phyloP scores from a whole-genome alignment of 768 basidiomycete species.

The Chalciporus pseudorubinellus region DNA sequence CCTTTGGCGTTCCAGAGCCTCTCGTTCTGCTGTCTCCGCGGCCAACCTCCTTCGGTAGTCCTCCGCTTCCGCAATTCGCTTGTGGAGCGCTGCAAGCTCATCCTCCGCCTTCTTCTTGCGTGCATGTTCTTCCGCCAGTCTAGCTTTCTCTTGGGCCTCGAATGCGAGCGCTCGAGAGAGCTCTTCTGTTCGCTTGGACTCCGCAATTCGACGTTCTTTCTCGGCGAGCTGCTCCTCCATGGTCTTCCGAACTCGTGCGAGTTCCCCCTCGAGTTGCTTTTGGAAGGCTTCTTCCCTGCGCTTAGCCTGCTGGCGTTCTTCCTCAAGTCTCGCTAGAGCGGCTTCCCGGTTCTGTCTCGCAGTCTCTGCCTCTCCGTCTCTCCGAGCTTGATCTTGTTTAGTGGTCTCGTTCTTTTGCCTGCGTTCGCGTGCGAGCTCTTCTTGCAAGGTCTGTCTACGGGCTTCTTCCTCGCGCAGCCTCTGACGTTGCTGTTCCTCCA shows the following conservation, averaged over 20 bases:
- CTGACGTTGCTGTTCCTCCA: conserved; percentile 29
- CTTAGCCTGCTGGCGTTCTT: conserved; percentile 26
- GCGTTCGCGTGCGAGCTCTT: conserved; percentile 25
- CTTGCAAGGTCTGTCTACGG: conserved; percentile 22
- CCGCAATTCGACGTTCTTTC: conserved; percentile 22
- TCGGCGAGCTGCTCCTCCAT: conserved; percentile 22
- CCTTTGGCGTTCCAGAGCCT: conserved; percentile 27
- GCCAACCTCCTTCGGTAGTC: conserved; percentile 27
- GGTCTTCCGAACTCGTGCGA: conserved; percentile 20
- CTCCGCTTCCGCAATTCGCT: conserved; percentile 28
- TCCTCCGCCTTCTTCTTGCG: conserved; percentile 27
- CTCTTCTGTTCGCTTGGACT: conserved; percentile 30
- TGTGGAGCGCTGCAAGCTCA: conserved; percentile 27
- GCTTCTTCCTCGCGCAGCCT: conserved; percentile 30
- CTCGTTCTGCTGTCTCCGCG: conserved; percentile 27
- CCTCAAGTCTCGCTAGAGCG: conserved; percentile 20
- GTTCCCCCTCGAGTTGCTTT: conserved; percentile 28
- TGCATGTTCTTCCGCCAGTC: conserved; percentile 30
- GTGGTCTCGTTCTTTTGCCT: conserved; percentile 15
- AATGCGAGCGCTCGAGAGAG: conserved; percentile 22
- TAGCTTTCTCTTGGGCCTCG: conserved; percentile 32
- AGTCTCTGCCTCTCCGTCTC: conserved; percentile 22
- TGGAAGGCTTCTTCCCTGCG: conserved; percentile 23
- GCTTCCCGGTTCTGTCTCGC: conserved; percentile 19
- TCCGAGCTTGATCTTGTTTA: conserved; percentile 16